These are phyloP conservation scores for Coffea eugenioides DNA, from an alignment of 257 asterid species.

Conservation along the genomic window DNA sequence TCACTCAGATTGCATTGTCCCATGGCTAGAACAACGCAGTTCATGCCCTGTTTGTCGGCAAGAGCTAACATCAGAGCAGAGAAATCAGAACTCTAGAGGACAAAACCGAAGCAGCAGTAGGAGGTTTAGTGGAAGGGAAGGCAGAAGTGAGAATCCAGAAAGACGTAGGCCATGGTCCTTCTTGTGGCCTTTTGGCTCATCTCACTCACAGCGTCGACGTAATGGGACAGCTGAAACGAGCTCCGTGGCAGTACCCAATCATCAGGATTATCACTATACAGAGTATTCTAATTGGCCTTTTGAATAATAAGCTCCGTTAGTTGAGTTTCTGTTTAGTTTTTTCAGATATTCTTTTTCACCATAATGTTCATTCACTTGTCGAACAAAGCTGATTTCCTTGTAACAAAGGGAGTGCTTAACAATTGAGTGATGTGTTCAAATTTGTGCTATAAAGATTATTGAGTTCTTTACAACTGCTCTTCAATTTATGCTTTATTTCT, in stretches of 20 bases:
- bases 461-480: neutral
- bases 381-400: conserved; percentile 30
- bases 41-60: conserved; percentile 91
- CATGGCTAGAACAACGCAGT: conserved; percentile 76
- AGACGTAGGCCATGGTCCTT: conserved; percentile 77
- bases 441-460: conserved; percentile 7
- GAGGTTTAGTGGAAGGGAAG: conserved; percentile 42
- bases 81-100: conserved; percentile 36
- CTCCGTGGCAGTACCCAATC: conserved; percentile 43
- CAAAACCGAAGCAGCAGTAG: conserved; percentile 47
- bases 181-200: conserved; percentile 82
- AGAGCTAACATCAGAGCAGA: conserved; percentile 40
- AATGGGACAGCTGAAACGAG: conserved; percentile 47
- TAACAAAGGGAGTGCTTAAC: neutral
- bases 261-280: conserved; percentile 44
- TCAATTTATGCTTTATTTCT: neutral
- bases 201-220: conserved; percentile 39
- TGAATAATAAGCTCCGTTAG: conserved; percentile 36
- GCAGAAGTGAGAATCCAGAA: conserved; percentile 28
- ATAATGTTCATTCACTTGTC: conserved; percentile 32
- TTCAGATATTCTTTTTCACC: conserved; percentile 28
- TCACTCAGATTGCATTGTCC: conserved; percentile 80
- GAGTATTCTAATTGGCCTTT: conserved; percentile 76
- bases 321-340: neutral
- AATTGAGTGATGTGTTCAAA: neutral